phyloP scores from a whole-genome alignment of 2,329 filamentous ascomycete genomes.

The Ampelomyces quisqualis region DNA sequence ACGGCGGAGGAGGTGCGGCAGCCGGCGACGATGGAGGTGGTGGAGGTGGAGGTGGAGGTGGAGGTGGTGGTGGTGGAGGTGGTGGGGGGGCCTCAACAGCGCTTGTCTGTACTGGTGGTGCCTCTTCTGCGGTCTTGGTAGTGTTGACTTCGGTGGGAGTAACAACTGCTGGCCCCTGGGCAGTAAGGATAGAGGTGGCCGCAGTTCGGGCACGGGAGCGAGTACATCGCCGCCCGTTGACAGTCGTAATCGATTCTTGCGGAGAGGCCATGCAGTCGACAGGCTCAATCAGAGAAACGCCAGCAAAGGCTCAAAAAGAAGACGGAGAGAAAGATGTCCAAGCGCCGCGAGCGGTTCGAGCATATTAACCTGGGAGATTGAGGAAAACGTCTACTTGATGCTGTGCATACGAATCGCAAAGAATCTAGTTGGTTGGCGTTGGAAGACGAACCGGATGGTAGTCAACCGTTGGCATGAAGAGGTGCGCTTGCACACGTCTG shows the following conservation, averaged over 20 bases:
- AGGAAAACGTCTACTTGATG: slow-evolving; percentile 25
- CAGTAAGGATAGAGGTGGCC: slow-evolving; percentile 23
- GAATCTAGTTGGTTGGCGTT: slow-evolving; percentile 27
- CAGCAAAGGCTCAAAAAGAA: slow-evolving; percentile 33
- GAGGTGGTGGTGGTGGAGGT: too few species aligned
- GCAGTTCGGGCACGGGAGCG: slow-evolving; percentile 40
- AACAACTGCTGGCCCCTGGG: slow-evolving; percentile 16
- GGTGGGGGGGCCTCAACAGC: slow-evolving; percentile 16
- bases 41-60: slow-evolving; percentile 17
- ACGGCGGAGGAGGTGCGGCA: slow-evolving; percentile 4
- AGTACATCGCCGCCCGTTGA: slow-evolving; percentile 44
- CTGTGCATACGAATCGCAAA: slow-evolving; percentile 26
- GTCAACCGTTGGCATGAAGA: slow-evolving; percentile 40
- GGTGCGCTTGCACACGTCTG: slow-evolving; percentile 36
- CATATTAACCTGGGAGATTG: slow-evolving; percentile 40
- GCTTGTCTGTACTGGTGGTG: slow-evolving; percentile 26
- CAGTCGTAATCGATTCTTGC: slow-evolving; percentile 40
- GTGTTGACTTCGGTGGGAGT: slow-evolving; percentile 23
- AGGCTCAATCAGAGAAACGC: slow-evolving; percentile 36
- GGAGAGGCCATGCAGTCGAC: slow-evolving; percentile 44
- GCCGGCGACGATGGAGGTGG: slow-evolving; percentile 12
- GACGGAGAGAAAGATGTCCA: slow-evolving; percentile 31
- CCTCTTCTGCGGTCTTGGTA: slow-evolving; percentile 22
- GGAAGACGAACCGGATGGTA: slow-evolving; percentile 30
- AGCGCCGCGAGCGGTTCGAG: slow-evolving; percentile 37